Evolutionary conservation across 805 yeast species (phyloP), one percentile per base, ranked within the genome.

Genomic region (Zygosaccharomyces gambellarensis): DNA sequence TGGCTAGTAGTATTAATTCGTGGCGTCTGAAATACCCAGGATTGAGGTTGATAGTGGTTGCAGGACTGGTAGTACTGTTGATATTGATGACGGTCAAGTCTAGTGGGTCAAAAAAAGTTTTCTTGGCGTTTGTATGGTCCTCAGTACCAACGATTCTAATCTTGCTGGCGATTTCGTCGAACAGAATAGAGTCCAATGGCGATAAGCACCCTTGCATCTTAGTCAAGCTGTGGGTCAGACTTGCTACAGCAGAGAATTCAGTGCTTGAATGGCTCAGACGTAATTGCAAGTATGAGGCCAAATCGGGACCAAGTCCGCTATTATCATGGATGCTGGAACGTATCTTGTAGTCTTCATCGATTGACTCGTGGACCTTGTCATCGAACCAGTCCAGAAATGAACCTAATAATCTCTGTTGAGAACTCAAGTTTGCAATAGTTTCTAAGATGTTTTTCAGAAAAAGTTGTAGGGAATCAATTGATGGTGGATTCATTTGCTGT

Each of bases 331-430:
- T 21, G 21, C 46, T 27, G 7, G 48, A 19, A 22, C 36, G 48
- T 4, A 47, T 44, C 27, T 47, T 52, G 51, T 58, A 53, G 40
- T 59, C 62, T 21, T 59, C 62, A 25, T 59, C 58, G 6, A 55
- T 49, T 17, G 50, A 43, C 36, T 50, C 56, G 40, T 47, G 48
- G 17, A 59, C 57, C 38, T 48, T 47, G 45, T 61, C 62, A 17
- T 52, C 41, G 28, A 61, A 51, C 65, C 65, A 61, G 4, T 46
- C 50, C 7, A 56, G 43, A 27, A 59, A 61, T 12, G 43, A 32
- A 10, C 50, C 43, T 38, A 57, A 52, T 21, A 46, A 40, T 5
- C 30, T 39, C 30, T 51, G 55, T 19, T 59, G 57, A 5, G 49
- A 47, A 25, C 53, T 52, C 41, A 60, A 41, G 3, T 39, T 44